Evolutionary conservation across 345 rosid genomes (phyloP).

Genomic region (Brassica juncea): DNA sequence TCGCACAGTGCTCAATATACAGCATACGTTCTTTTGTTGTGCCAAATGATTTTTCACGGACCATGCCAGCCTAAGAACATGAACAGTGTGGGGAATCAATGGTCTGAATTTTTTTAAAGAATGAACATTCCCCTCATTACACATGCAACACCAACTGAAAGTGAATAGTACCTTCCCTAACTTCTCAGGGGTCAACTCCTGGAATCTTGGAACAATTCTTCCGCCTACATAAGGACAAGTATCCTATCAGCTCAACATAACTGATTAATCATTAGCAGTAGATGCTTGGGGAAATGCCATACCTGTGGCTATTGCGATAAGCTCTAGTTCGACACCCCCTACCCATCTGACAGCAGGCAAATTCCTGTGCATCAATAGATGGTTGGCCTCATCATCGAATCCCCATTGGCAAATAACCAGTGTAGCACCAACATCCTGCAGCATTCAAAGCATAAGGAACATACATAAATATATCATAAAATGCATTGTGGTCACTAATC

Average conservation of each 20-base stretch:
- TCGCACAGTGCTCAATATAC: constrained; percentile 63
- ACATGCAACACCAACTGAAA: background rate
- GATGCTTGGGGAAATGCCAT: background rate
- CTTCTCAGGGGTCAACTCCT: constrained; percentile 94
- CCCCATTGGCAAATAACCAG: constrained; percentile 99
- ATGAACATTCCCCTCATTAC: background rate
- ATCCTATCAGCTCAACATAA: background rate
- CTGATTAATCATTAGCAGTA: background rate
- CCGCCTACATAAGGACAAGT: constrained; percentile 54
- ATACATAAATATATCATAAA: background rate
- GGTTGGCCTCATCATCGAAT: constrained; percentile 98
- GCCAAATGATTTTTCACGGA: constrained; percentile 59
- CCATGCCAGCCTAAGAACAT: constrained; percentile 63
- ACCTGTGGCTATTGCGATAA: constrained; percentile 97
- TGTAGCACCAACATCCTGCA: constrained; percentile 96
- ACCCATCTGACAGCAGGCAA: constrained; percentile 98
- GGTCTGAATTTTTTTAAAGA: background rate
- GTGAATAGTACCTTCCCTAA: constrained; percentile 69
- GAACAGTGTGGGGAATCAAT: background rate
- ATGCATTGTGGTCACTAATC: background rate
- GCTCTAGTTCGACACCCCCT: constrained; percentile 93
- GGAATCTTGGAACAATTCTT: constrained; percentile 94
- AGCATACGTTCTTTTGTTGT: constrained; percentile 63
- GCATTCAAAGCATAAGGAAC: background rate
- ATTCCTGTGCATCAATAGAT: constrained; percentile 88